Conservation (phyloP, 768 basidiomycete genomes). For the Butyriboletus loyo region DNA sequence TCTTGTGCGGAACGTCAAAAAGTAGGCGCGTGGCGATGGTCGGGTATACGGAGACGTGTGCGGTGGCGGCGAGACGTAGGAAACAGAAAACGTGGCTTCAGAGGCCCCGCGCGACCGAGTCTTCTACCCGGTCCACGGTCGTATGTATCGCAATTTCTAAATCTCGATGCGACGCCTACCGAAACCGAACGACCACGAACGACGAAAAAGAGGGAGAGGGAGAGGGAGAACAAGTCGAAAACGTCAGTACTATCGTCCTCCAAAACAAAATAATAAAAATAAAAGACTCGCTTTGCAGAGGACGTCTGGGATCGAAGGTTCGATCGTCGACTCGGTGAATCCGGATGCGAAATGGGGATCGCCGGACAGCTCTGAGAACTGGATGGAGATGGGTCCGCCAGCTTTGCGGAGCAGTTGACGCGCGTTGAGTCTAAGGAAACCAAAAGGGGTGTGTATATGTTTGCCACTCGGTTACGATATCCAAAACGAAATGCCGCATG, state of each 20-base stretch:
- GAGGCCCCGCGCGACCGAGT: neutral
- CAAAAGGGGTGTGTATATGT: no score
- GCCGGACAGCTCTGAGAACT: constrained; percentile 37
- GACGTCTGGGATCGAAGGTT: neutral
- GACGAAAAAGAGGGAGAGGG: no score
- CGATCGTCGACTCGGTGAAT: neutral
- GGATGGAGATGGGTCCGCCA: constrained; percentile 40
- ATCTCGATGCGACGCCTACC: constrained; percentile 1
- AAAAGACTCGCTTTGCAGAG: neutral
- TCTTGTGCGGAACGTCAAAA: neutral
- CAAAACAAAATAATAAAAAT: neutral
- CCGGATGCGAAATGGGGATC: constrained; percentile 7
- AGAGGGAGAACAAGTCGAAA: neutral
- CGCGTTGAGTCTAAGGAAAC: constrained; percentile 43
- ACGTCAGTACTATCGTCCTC: neutral
- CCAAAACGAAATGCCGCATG: no score
- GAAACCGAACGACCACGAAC: neutral
- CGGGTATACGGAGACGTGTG: neutral
- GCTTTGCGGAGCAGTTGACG: constrained; percentile 38
- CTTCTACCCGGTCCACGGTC: neutral
- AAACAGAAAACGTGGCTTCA: no score
- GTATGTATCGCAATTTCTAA: constrained; percentile 12
- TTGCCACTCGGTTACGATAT: no score
- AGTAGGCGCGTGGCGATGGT: neutral
- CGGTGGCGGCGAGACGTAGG: neutral